Evolutionary conservation across 2,329 filamentous ascomycete species (phyloP).

Genomic region (Colletotrichum somersetense): DNA sequence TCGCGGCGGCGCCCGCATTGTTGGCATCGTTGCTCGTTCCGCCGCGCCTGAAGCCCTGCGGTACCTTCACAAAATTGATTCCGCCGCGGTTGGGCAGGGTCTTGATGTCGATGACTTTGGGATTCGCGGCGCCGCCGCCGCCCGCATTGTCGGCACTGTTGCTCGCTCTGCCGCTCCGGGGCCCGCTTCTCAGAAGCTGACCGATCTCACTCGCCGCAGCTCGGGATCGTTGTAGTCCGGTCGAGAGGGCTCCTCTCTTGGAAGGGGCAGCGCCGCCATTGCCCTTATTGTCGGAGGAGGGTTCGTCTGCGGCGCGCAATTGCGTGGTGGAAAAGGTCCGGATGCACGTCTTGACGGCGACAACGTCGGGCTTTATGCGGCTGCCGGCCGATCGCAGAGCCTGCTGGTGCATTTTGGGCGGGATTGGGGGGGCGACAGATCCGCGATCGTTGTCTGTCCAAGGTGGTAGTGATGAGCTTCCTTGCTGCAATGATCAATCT

Average conservation of each 20-base stretch:
- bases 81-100: slow-evolving; percentile 49
- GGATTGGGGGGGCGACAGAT: background rate
- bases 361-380: slow-evolving; percentile 50
- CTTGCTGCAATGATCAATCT: slow-evolving; percentile 3
- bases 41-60: slow-evolving; percentile 32
- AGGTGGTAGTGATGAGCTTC: slow-evolving; percentile 13
- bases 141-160: slow-evolving; percentile 19
- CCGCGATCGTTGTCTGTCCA: slow-evolving; percentile 29
- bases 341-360: slow-evolving; percentile 51
- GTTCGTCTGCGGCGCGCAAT: slow-evolving; percentile 49
- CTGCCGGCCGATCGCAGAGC: slow-evolving; percentile 54
- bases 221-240: slow-evolving; percentile 49
- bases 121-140: slow-evolving; percentile 40
- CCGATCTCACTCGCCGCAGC: slow-evolving; percentile 53
- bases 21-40: slow-evolving; percentile 4
- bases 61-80: slow-evolving; percentile 35
- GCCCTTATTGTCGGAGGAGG: slow-evolving; percentile 28
- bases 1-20: slow-evolving; percentile 33
- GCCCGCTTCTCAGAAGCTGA: slow-evolving; percentile 45
- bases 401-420: slow-evolving; percentile 53
- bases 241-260: slow-evolving; percentile 40
- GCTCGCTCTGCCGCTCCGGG: background rate
- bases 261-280: slow-evolving; percentile 21
- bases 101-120: slow-evolving; percentile 56
- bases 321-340: slow-evolving; percentile 56